Conservation (phyloP, 2,329 filamentous ascomycete species). For the Fusarium temperatum region DNA sequence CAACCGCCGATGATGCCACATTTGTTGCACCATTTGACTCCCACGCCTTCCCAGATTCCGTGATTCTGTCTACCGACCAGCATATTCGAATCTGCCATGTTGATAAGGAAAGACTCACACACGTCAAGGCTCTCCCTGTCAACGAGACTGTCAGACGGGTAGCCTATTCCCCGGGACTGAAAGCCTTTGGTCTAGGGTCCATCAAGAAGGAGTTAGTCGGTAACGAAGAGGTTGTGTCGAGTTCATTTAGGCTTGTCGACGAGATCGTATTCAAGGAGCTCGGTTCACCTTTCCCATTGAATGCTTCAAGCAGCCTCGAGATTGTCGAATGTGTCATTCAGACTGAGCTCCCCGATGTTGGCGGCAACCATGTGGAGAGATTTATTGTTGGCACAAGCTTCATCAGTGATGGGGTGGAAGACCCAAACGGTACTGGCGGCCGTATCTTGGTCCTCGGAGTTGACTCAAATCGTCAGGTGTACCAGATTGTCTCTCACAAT, state of each 20-base stretch:
- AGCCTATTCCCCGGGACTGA: conserved; percentile 81
- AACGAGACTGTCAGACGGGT: conserved; percentile 86
- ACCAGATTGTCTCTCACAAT: conserved; percentile 72
- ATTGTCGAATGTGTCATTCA: conserved; percentile 86
- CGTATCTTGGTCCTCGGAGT: conserved; percentile 88
- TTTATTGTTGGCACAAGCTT: conserved; percentile 94
- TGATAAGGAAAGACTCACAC: conserved; percentile 86
- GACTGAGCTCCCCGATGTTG: conserved; percentile 71
- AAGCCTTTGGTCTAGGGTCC: conserved; percentile 87
- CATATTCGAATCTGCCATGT: conserved; percentile 83
- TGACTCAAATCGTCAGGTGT: conserved; percentile 76
- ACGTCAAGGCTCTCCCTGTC: conserved; percentile 82
- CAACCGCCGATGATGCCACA: conserved; percentile 86
- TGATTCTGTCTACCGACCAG: conserved; percentile 80
- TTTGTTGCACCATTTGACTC: conserved; percentile 85
- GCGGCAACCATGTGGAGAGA: conserved; percentile 70
- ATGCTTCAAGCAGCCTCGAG: conserved; percentile 63
- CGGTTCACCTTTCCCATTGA: conserved; percentile 72
- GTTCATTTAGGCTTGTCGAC: conserved; percentile 88
- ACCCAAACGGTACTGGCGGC: conserved; percentile 64
- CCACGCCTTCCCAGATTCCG: conserved; percentile 80
- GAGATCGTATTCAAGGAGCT: conserved; percentile 86
- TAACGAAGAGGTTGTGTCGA: conserved; percentile 79
- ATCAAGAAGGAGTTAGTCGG: conserved; percentile 77
- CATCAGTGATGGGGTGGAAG: conserved; percentile 65